These are phyloP conservation scores for Ceriops decandra DNA, from an alignment of 345 rosid species.

Conservation along the genomic window DNA sequence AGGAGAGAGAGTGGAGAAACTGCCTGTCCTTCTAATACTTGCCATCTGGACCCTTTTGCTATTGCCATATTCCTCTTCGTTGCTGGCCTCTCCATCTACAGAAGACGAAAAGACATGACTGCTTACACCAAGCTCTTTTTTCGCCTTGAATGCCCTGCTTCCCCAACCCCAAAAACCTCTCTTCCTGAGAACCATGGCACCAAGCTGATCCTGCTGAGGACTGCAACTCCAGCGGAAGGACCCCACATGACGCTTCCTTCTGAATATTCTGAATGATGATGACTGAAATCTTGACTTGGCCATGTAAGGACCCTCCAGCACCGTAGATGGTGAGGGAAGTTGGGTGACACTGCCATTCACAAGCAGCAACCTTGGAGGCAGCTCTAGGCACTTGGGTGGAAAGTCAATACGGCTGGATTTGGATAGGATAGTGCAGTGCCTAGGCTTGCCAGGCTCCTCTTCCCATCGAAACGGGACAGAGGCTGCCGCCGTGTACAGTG, in stretches of 20 bases:
- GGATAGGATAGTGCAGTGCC: conserved; percentile 33
- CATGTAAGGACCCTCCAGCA: conserved; percentile 40
- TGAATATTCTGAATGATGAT: conserved; percentile 35
- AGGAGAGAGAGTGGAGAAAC: conserved; percentile 32
- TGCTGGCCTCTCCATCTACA: conserved; percentile 30
- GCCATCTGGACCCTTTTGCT: conserved; percentile 31
- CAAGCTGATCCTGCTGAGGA: conserved; percentile 29
- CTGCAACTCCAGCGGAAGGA: conserved; percentile 34
- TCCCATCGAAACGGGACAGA: conserved; percentile 90
- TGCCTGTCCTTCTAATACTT: conserved; percentile 41
- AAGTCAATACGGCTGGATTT: conserved; percentile 16
- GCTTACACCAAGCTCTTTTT: conserved; percentile 43
- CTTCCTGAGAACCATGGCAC: conserved; percentile 19
- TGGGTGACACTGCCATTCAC: conserved; percentile 38
- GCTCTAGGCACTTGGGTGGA: conserved; percentile 43
- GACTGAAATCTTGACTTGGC: conserved; percentile 33
- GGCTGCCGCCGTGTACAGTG: conserved; percentile 51
- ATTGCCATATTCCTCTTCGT: conserved; percentile 27
- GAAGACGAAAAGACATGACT: conserved; percentile 54
- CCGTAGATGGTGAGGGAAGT: conserved; percentile 45
- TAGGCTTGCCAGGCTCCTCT: conserved; percentile 85
- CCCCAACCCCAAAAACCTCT: conserved; percentile 33
- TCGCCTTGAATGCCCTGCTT: conserved; percentile 33
- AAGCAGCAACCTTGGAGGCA: conserved; percentile 62
- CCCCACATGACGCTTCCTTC: conserved; percentile 40